Conservation (phyloP, 2,329 filamentous ascomycete species). For the Cladosporium sp. region DNA sequence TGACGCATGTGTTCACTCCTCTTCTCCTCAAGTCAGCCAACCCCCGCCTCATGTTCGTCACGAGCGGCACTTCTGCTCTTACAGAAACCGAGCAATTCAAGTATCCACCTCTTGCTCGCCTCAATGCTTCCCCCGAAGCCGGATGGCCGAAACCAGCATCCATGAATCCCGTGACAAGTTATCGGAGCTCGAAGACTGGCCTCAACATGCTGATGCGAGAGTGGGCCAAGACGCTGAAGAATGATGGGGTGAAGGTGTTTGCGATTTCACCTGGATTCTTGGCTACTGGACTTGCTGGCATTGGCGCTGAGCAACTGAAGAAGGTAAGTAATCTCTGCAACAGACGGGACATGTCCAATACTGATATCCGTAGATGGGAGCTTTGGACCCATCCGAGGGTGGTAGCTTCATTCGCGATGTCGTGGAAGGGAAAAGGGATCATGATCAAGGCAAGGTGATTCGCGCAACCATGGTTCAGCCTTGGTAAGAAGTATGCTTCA, state of each 20-base stretch:
- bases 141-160: slow-evolving; percentile 50
- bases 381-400: slow-evolving; percentile 39
- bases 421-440: slow-evolving; percentile 43
- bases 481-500: slow-evolving; percentile 32
- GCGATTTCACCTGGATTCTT: slow-evolving; percentile 49
- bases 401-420: slow-evolving; percentile 42
- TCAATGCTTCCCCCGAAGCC: slow-evolving; percentile 31
- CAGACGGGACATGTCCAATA: not conserved
- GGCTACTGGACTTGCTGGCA: slow-evolving; percentile 45
- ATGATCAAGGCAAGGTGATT: slow-evolving; percentile 41
- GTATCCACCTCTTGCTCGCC: slow-evolving; percentile 28
- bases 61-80: slow-evolving; percentile 45
- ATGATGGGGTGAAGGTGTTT: slow-evolving; percentile 52
- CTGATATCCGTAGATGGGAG: slow-evolving; percentile 39
- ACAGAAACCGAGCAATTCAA: slow-evolving; percentile 35
- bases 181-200: slow-evolving; percentile 47
- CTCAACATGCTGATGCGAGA: slow-evolving; percentile 53
- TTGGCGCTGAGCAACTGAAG: slow-evolving; percentile 33
- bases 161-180: slow-evolving; percentile 35
- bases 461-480: slow-evolving; percentile 38
- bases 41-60: slow-evolving; percentile 43
- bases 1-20: slow-evolving; percentile 40
- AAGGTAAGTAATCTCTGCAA: slow-evolving; percentile 25
- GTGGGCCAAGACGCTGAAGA: slow-evolving; percentile 44
- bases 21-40: slow-evolving; percentile 39